Conservation (phyloP, 2,329 filamentous ascomycete species). For the Nemania sp. region DNA sequence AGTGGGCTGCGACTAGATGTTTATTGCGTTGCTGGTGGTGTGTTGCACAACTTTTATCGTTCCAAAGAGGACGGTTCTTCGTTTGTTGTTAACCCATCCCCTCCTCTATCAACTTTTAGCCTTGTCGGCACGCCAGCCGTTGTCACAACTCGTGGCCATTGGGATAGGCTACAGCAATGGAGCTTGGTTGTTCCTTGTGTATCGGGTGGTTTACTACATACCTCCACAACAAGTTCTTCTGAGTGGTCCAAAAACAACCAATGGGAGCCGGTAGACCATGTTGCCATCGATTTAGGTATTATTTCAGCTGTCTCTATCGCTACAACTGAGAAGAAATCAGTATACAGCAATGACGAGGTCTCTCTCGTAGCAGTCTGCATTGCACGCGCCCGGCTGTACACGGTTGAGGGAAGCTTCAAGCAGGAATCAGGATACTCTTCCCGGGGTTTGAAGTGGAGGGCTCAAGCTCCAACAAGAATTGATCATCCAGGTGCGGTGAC, state of each 20-base stretch:
- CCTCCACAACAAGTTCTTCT: not conserved
- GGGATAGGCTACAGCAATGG: conserved; percentile 5
- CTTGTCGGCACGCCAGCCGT: conserved; percentile 27
- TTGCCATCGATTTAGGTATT: conserved; percentile 24
- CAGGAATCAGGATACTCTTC: not conserved
- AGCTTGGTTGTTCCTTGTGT: conserved; percentile 28
- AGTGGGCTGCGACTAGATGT: conserved; percentile 8
- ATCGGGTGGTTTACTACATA: conserved; percentile 29
- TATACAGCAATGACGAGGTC: not conserved
- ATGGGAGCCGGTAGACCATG: conserved; percentile 18
- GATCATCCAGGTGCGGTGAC: conserved; percentile 29
- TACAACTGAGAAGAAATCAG: not conserved
- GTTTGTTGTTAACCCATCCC: conserved; percentile 10
- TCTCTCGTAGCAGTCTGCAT: not conserved
- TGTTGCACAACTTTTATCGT: conserved; percentile 23
- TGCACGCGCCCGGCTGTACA: not conserved
- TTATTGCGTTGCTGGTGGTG: conserved; percentile 29
- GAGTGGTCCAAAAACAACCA: not conserved
- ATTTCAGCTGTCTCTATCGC: conserved; percentile 27
- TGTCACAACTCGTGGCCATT: not conserved
- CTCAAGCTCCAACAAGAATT: conserved; percentile 25
- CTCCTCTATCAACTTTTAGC: conserved; percentile 13
- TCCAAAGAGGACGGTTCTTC: conserved; percentile 11
- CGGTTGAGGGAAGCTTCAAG: not conserved
- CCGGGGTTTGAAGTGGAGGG: conserved; percentile 2